Evolutionary conservation across 106 monocot genomes (phyloP).

Genomic region (Dendrobium officinale): DNA sequence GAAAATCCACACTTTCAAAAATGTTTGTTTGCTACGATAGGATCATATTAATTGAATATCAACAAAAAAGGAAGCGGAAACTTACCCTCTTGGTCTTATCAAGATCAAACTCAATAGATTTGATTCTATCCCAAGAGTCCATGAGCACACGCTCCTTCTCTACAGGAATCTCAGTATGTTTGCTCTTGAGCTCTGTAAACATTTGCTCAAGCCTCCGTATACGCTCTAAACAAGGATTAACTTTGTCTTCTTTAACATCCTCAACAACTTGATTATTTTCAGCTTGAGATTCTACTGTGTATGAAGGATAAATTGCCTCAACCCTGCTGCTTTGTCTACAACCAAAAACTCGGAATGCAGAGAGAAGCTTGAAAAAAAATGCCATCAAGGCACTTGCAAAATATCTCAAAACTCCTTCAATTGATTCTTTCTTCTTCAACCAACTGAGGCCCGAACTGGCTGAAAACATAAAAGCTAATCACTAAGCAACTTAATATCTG

Average conservation of each 20-base stretch:
- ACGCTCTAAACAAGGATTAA: conserved; percentile 66
- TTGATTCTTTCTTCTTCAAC: not conserved
- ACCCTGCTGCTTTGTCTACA: conserved; percentile 17
- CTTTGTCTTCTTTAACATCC: conserved; percentile 25
- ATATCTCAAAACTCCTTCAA: conserved; percentile 16
- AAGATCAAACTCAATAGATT: conserved; percentile 75
- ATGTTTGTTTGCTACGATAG: not conserved
- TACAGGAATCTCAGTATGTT: conserved; percentile 50
- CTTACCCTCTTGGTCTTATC: conserved; percentile 84
- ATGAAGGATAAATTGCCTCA: conserved; percentile 18
- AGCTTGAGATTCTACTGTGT: conserved; percentile 4
- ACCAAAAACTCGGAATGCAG: conserved; percentile 30
- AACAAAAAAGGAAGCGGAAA: not conserved
- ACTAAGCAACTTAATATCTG: not conserved
- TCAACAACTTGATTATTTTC: conserved; percentile 4
- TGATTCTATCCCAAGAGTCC: conserved; percentile 93
- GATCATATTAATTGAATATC: not conserved
- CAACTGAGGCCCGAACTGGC: conserved; percentile 17
- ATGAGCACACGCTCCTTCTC: conserved; percentile 77
- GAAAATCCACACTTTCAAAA: not conserved
- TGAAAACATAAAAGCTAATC: conserved; percentile 16
- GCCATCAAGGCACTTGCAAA: conserved; percentile 29
- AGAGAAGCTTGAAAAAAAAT: conserved; percentile 45
- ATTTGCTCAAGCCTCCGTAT: conserved; percentile 64
- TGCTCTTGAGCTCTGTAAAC: conserved; percentile 49